These are phyloP conservation scores for Solanum ahanhuiri DNA, from an alignment of 257 asterid species.

Conservation along the genomic window DNA sequence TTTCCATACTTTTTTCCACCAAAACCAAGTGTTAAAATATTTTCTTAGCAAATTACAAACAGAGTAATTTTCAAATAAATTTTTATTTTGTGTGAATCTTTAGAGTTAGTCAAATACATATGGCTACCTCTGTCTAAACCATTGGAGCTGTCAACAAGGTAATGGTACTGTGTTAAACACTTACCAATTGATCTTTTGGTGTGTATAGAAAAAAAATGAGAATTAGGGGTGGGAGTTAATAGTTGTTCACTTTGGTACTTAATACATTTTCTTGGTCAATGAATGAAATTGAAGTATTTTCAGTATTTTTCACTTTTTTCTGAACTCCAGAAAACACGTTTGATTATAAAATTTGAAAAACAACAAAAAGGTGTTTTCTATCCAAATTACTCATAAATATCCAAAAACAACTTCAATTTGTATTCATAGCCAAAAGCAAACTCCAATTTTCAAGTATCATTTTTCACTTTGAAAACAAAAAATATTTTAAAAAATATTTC, in stretches of 20 bases:
- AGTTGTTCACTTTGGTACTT: neutral
- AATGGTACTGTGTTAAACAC: constrained; percentile 8
- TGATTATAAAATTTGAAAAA: too few relatives aligned
- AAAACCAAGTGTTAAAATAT: neutral
- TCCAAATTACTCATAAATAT: too few relatives aligned
- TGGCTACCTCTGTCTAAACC: constrained; percentile 40
- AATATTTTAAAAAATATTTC: too few relatives aligned
- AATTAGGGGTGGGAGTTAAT: too few relatives aligned
- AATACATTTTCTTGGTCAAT: too few relatives aligned
- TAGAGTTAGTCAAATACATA: neutral
- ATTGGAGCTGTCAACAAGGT: constrained; percentile 26
- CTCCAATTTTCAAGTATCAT: too few relatives aligned
- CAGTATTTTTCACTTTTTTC: neutral
- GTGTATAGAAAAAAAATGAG: neutral
- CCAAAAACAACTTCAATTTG: too few relatives aligned
- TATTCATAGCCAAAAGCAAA: too few relatives aligned
- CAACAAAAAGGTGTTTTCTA: rapidly evolving
- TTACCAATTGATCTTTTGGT: neutral
- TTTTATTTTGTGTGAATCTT: neutral
- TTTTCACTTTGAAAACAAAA: too few relatives aligned
- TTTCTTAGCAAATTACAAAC: neutral
- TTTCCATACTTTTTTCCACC: constrained; percentile 8
- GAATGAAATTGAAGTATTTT: neutral
- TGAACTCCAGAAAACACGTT: too few relatives aligned
- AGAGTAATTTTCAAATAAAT: neutral